phyloP scores from a whole-genome alignment of 495 filamentous ascomycete genomes.

The Aspergillus homomorphus region DNA sequence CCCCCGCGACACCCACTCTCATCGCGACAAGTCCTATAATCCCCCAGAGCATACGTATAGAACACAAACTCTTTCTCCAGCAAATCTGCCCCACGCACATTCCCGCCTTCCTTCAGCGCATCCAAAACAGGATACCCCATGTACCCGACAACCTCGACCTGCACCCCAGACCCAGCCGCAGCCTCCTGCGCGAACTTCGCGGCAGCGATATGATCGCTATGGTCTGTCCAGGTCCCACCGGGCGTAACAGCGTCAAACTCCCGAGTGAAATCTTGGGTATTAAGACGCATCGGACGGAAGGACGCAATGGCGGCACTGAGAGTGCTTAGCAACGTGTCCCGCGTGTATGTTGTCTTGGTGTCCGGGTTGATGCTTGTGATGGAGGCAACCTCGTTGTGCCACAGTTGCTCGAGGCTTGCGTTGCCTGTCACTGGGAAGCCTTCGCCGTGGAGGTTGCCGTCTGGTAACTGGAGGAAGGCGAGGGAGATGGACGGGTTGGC shows the following conservation, averaged over 20 bases:
- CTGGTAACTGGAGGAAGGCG: conserved; percentile 17
- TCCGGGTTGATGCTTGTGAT: conserved; percentile 2
- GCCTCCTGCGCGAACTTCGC: conserved; percentile 7
- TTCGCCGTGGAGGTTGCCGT: conserved; percentile 12
- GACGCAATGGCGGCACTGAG: conserved; percentile 6
- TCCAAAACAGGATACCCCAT: conserved; percentile 6
- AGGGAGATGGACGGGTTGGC: conserved; percentile 14
- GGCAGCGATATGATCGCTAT: conserved; percentile 16
- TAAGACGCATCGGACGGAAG: conserved; percentile 14
- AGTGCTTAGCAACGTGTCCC: conserved; percentile 4
- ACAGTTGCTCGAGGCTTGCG: conserved; percentile 14
- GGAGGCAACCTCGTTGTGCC: conserved; percentile 4
- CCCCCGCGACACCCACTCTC: neutral
- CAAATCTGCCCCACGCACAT: neutral
- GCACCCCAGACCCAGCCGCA: neutral
- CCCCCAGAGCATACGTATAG: conserved; percentile 2
- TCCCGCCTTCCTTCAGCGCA: neutral
- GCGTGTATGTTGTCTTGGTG: conserved; percentile 6
- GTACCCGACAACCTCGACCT: neutral
- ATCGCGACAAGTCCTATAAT: neutral
- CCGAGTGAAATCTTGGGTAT: conserved; percentile 18
- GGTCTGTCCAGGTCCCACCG: conserved; percentile 8
- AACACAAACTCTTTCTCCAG: conserved; percentile 7
- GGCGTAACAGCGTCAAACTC: neutral
- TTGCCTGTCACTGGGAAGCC: conserved; percentile 12